phyloP scores from a whole-genome alignment of 371 early-diverging fungal species.

The Mortierella sp. region DNA sequence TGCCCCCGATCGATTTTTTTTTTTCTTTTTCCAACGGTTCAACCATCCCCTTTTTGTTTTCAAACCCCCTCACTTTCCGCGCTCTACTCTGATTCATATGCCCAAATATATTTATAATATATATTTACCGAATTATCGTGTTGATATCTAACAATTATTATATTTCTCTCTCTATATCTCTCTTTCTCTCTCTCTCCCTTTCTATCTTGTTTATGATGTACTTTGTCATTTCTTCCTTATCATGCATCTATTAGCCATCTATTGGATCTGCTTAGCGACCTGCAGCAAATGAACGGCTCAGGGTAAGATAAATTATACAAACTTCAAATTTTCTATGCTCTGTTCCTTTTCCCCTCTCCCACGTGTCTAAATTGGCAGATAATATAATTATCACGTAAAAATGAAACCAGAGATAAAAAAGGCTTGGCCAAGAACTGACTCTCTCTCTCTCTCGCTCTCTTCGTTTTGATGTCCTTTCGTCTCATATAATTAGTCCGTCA shows the following conservation, averaged over 20 bases:
- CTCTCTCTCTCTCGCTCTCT: not conserved
- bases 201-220: too few relatives aligned
- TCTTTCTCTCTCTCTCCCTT: not conserved
- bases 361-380: not conserved
- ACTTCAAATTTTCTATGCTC: not conserved
- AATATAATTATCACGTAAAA: not conserved
- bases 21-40: not conserved
- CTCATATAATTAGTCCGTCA: slow-evolving; percentile 26
- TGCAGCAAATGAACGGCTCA: slow-evolving; percentile 38
- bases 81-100: not conserved
- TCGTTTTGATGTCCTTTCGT: not conserved
- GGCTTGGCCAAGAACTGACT: not conserved
- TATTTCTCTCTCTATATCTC: not conserved
- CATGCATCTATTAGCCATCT: slow-evolving; percentile 31
- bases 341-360: not conserved
- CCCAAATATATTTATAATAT: not conserved
- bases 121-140: not conserved
- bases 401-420: not conserved
- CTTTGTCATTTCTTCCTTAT: too few relatives aligned
- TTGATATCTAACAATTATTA: not conserved
- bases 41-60: not conserved
- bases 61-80: not conserved
- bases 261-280: slow-evolving; percentile 51
- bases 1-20: not conserved
- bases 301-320: slow-evolving; percentile 34